Evolutionary conservation across 2,329 filamentous ascomycete genomes (phyloP).

Genomic region (Arthrobotrys sinensis): DNA sequence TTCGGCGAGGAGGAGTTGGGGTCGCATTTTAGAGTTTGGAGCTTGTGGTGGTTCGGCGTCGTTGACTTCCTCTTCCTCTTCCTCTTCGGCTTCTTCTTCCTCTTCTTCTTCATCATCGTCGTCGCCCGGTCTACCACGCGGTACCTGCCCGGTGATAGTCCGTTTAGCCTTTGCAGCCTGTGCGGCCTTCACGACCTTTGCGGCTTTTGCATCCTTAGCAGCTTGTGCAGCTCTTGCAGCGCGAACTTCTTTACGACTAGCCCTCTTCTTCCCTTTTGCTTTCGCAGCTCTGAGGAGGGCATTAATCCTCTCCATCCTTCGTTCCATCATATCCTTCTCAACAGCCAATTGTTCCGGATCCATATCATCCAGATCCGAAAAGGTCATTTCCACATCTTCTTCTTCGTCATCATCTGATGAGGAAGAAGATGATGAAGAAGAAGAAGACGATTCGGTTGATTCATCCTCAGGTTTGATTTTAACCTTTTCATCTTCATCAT

Average conservation of each 20-base stretch:
- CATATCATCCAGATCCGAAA: constrained; percentile 56
- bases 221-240: constrained; percentile 10
- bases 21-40: constrained; percentile 54
- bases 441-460: constrained; percentile 30
- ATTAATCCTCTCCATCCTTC: constrained; percentile 45
- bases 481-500: constrained; percentile 35
- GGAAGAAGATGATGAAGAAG: neutral
- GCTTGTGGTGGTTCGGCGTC: constrained; percentile 38
- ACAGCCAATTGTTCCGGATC: constrained; percentile 38
- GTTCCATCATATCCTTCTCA: constrained; percentile 45
- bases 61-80: constrained; percentile 35
- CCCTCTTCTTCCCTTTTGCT: constrained; percentile 40
- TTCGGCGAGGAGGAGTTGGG: constrained; percentile 64
- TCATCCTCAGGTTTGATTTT: constrained; percentile 51
- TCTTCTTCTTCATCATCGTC: constrained; percentile 39
- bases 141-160: constrained; percentile 53
- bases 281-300: constrained; percentile 36
- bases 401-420: constrained; percentile 45
- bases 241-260: constrained; percentile 10
- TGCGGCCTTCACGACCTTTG: neutral
- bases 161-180: constrained; percentile 24
- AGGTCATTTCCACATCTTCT: constrained; percentile 56
- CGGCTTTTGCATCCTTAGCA: constrained; percentile 4
- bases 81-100: constrained; percentile 40
- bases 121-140: constrained; percentile 31